Conservation (phyloP, 176 grass and related monocot species). For the Saccharum officinarum region DNA sequence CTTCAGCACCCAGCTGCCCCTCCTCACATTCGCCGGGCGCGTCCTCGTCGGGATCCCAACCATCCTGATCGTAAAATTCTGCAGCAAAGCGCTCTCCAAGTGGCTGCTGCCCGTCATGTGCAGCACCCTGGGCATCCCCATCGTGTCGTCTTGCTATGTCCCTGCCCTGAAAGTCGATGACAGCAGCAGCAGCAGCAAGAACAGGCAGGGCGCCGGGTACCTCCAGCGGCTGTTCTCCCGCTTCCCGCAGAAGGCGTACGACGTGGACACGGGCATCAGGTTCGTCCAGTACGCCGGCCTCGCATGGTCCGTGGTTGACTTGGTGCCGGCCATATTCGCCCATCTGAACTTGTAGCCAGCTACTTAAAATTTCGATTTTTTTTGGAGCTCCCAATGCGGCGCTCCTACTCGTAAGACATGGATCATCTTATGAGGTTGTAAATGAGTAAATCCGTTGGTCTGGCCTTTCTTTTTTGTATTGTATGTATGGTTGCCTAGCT, state of each 20-base stretch:
- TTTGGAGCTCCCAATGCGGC: not conserved
- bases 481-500: constrained; percentile 17
- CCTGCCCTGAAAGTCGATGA: constrained; percentile 56
- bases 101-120: constrained; percentile 92
- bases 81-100: constrained; percentile 90
- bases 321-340: constrained; percentile 77
- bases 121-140: constrained; percentile 82
- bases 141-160: constrained; percentile 83
- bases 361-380: not conserved
- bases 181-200: constrained; percentile 35
- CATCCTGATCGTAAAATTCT: constrained; percentile 84
- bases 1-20: constrained; percentile 59
- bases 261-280: constrained; percentile 92
- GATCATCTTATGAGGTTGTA: constrained; percentile 33
- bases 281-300: constrained; percentile 91
- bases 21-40: constrained; percentile 43
- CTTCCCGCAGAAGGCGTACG: constrained; percentile 73
- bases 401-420: constrained; percentile 9
- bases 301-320: constrained; percentile 90
- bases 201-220: constrained; percentile 53
- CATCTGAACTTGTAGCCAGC: constrained; percentile 64
- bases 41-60: constrained; percentile 77
- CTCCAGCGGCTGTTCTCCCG: constrained; percentile 63
- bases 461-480: not conserved
- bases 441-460: constrained; percentile 17